Conservation (phyloP, 257 asterid species). For the Galeopsis tetrahit region DNA sequence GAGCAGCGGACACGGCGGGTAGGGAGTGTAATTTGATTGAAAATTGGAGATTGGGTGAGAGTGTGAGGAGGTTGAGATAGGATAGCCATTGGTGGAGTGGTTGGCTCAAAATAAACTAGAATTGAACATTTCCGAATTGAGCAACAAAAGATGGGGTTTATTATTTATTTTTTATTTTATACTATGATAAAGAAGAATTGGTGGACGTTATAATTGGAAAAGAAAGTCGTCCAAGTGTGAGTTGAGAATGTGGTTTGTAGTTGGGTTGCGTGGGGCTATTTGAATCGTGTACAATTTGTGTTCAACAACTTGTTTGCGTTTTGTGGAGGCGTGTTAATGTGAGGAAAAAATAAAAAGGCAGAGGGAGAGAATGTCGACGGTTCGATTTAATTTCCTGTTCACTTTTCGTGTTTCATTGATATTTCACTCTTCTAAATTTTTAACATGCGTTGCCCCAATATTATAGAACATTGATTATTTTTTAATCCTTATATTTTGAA, state of each 20-base stretch:
- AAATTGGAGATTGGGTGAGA: conserved; percentile 31
- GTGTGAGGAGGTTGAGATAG: conserved; percentile 35
- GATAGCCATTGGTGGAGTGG: conserved; percentile 36
- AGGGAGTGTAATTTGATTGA: conserved; percentile 25
- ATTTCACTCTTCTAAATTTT: no score
- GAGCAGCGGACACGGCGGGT: conserved; percentile 38
- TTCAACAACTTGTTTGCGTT: conserved; percentile 9
- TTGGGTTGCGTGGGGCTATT: conserved; percentile 39
- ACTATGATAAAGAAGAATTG: conserved; percentile 12
- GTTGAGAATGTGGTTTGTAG: conserved; percentile 34
- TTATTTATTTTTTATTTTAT: no score
- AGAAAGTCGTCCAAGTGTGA: conserved; percentile 8
- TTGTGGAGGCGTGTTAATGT: neutral
- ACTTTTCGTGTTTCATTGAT: no score
- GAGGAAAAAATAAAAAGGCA: neutral
- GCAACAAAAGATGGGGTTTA: neutral
- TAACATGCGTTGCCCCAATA: no score
- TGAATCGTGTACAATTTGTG: conserved; percentile 33
- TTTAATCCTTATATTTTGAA: no score
- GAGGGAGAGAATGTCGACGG: neutral
- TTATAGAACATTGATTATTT: no score
- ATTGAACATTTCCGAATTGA: neutral
- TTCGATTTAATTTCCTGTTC: no score
- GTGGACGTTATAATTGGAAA: conserved; percentile 36
- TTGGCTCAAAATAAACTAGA: neutral